Base-by-base conservation (phyloP, 163 green algal species). In the Prototheca stagnorum region DNA sequence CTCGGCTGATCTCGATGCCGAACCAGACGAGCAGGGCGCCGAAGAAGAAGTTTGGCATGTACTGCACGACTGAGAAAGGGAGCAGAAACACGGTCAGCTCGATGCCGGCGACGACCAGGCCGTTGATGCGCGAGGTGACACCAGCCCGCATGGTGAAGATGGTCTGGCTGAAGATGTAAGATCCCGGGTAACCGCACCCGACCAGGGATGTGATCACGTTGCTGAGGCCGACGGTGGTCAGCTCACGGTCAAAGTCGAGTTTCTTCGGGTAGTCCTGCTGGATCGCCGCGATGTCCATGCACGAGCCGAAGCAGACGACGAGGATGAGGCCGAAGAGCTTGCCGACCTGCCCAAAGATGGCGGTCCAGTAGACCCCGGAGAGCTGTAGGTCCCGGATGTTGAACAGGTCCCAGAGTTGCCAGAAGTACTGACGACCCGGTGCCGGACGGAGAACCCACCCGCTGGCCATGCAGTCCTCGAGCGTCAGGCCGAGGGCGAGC, bases 171-270 rank as follows among this genome's bases (percentile, higher is more conserved):
- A 80, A 81, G 37, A 81, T 81, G 64, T 81, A 81, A 45, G 17
- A 53, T 16, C 72, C 72, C 4, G 65, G 74, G 47, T 64, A 71
- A 12, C 68, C 68, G 21, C 57, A 64, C 17, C 66, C 69, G 8
- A 23, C 40, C 9, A 65, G 39, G 1, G 47, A 64, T 4, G 51
- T 59, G 14, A 60, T 51, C 41, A 72, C 59, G 40, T 78, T 78
- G n/a, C 39, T 53, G 17, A 74, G 23, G 5, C 55, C 68, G 0
- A 88, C 76, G 1, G 75, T 86, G 17, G 67, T 54, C 15, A 92
- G 65, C 64, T 92, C 81, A 5, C 39, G 40, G 59, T 93, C 79
- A 65, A 85, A 91, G 62, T 93, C 80, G 7, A 93, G 67, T 6
- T 65, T 72, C 17, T 61, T 49, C 19, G 62, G 57, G 19, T 41